A percentile compares a stretch with the other conserved stretches of the same genome.
phyloP scores from a whole-genome alignment of 306 rosid species.

The Styphnolobium japonicum region DNA sequence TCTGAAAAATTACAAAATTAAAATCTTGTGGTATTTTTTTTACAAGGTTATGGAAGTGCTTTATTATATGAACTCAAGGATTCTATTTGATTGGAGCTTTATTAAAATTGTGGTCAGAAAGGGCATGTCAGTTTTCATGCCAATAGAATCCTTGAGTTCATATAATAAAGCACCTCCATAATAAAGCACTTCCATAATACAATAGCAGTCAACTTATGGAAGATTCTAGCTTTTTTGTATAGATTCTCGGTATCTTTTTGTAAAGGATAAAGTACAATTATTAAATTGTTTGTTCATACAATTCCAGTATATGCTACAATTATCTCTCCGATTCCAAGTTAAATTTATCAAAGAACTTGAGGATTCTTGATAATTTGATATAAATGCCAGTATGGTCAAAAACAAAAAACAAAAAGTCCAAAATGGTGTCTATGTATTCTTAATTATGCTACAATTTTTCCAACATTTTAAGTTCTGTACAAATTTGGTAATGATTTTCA shows the following conservation, averaged over 20 bases:
- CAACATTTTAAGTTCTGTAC: neutral
- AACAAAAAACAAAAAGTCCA: neutral
- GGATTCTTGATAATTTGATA: conserved; percentile 11
- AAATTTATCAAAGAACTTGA: neutral
- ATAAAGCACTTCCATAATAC: neutral
- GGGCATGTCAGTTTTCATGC: conserved; percentile 4
- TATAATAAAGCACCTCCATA: neutral
- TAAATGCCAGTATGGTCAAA: neutral
- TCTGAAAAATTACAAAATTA: too few species aligned
- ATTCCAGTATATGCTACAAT: neutral
- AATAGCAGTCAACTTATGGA: neutral
- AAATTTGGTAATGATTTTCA: neutral
- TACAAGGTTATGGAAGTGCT: neutral
- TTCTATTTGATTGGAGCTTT: conserved; percentile 5
- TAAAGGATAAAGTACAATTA: conserved; percentile 15
- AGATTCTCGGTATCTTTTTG: neutral
- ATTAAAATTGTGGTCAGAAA: neutral
- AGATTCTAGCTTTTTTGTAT: neutral
- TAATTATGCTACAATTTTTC: neutral
- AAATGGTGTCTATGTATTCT: neutral
- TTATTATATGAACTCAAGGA: neutral
- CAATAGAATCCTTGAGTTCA: neutral
- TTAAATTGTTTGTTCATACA: neutral
- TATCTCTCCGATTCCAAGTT: conserved; percentile 8
- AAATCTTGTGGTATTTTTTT: neutral